Evolutionary conservation across 352 stramenopile genomes (phyloP), one percentile per base, ranked within the genome.

Genomic region (Phytophthora litchii): DNA sequence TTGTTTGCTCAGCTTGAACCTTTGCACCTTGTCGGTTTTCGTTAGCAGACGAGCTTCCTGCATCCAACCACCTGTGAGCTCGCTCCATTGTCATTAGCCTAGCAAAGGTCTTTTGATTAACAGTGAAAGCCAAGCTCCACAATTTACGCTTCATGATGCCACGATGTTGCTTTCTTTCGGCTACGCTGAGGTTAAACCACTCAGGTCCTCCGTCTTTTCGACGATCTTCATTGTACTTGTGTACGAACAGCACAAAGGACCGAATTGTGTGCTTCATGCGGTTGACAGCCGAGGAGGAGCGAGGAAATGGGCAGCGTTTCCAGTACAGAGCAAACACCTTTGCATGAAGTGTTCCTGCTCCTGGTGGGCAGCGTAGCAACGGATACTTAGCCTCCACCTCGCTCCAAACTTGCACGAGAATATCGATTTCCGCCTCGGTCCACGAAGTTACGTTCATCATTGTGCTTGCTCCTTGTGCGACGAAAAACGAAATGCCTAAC

Each of bases 301-400:
- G 63, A 20, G 27, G 25, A 48, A 59, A 67, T 1, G 12, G 23
- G 19, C 32, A 25, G 4, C 40, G 38, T 14, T 14, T 35, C 12
- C 43, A 58, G 25, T 64, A 67, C 0, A 63, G 19, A n/a, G 46
- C 25, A 21, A 48, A 59, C 6, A 66, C 29, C 35, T 68, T 65
- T 19, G 45, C 23, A 10, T 67, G 53, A 35, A 65, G 43, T 7
- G 47, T 57, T 4, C 36, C 37, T 3, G 42, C 14, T 4, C 41
- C 48, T 25, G 46, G 47, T 5, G 53, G n/a, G 17, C 51, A 56
- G 5, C 34, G 51, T 34, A 57, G 12, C 0, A 54, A 48, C 10
- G 63, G 45, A 20, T 58, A 56, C 21, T 55, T 64, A 2, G 37
- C 47, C 34, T 69, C 58, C n/a, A 69, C 52, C 13, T 68, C 52